A percentile compares a stretch with the other conserved stretches of the same genome.
These are phyloP conservation scores for Alternaria consortialis DNA, from an alignment of 2,329 filamentous ascomycete species.

Conservation along the genomic window DNA sequence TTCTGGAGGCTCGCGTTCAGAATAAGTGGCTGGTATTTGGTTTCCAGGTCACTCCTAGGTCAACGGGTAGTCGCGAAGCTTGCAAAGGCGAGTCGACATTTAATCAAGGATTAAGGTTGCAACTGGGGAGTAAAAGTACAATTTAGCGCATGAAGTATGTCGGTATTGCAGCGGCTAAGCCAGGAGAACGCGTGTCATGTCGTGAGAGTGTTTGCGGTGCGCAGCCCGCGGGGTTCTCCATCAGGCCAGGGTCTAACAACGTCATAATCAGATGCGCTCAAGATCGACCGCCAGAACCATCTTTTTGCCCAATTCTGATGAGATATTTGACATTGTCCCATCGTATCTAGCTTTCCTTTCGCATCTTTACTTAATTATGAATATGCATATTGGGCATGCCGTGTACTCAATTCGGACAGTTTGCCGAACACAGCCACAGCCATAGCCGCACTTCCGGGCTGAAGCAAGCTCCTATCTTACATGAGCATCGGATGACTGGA, in stretches of 20 bases:
- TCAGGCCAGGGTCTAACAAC: conserved; percentile 22
- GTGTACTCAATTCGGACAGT: conserved; percentile 4
- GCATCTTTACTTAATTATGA: not conserved
- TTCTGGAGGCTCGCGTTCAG: conserved; percentile 20
- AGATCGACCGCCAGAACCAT: not conserved
- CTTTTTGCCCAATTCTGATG: not conserved
- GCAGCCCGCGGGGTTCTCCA: conserved; percentile 23
- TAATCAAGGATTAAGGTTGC: conserved; percentile 27
- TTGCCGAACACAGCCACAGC: conserved; percentile 39
- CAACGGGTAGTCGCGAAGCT: conserved; percentile 25
- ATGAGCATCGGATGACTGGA: conserved; percentile 13
- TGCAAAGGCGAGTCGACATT: conserved; percentile 32
- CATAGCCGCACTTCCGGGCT: conserved; percentile 31
- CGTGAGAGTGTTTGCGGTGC: conserved; percentile 30
- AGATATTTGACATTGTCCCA: not conserved
- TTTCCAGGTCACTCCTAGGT: conserved; percentile 19
- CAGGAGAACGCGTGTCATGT: conserved; percentile 43
- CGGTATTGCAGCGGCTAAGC: conserved; percentile 35
- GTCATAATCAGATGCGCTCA: conserved; percentile 22
- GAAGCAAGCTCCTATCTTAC: conserved; percentile 22
- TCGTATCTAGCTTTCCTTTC: not conserved
- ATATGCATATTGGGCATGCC: not conserved
- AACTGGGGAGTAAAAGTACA: conserved; percentile 12
- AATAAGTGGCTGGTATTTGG: not conserved
- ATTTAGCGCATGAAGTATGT: conserved; percentile 18